Evolutionary conservation across 805 yeast species (phyloP).

Genomic region (Blastobotrys parvus): DNA sequence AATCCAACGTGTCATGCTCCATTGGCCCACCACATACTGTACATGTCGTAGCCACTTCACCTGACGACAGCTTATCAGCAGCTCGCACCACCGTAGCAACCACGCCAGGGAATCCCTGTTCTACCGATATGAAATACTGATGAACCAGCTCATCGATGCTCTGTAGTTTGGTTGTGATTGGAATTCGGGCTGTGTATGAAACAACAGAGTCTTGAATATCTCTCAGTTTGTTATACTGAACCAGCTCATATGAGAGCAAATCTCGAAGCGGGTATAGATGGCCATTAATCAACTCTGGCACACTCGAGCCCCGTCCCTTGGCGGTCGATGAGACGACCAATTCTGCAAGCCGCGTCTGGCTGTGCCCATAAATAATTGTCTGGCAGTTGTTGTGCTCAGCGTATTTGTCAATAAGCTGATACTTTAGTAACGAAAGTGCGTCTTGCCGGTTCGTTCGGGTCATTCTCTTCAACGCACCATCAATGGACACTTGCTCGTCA

Average conservation of each 20-base stretch:
- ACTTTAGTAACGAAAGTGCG: conserved; percentile 39
- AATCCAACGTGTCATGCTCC: conserved; percentile 48
- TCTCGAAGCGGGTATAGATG: conserved; percentile 69
- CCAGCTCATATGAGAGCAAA: conserved; percentile 58
- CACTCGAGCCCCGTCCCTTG: conserved; percentile 71
- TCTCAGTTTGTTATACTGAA: conserved; percentile 41
- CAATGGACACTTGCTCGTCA: conserved; percentile 5
- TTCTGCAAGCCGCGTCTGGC: conserved; percentile 78
- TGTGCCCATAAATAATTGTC: conserved; percentile 65
- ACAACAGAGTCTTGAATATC: conserved; percentile 32
- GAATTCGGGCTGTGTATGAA: conserved; percentile 20
- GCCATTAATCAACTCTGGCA: conserved; percentile 7
- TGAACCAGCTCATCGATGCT: conserved; percentile 74
- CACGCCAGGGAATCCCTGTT: conserved; percentile 74
- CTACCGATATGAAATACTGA: conserved; percentile 63
- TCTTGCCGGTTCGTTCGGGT: conserved; percentile 57
- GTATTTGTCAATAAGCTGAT: conserved; percentile 38
- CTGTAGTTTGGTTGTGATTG: conserved; percentile 54
- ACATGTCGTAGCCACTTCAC: conserved; percentile 33
- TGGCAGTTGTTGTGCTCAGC: conserved; percentile 40
- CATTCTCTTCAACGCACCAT: conserved; percentile 5
- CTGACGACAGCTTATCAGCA: conserved; percentile 53
- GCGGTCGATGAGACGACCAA: conserved; percentile 71
- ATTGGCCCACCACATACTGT: conserved; percentile 48
- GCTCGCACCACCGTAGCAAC: conserved; percentile 90